Base-by-base conservation (phyloP, 306 rosid genomes). In the Vigna unguiculata region DNA sequence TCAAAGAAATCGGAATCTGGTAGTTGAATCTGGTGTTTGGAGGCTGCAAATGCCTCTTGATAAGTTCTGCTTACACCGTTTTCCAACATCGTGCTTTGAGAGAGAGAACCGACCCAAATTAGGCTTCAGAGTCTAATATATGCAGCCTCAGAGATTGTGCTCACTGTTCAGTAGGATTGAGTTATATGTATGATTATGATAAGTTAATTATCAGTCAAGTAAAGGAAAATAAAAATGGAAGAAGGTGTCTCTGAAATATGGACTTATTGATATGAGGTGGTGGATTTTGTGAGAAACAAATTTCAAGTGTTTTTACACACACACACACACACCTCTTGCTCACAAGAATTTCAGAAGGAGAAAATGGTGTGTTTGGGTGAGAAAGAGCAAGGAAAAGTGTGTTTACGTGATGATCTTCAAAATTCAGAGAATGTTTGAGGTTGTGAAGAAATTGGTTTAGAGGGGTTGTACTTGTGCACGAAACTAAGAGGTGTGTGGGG, bases 1-100 rank as follows among this genome's bases (percentile, higher is more conserved):
- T 82, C 86, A 17, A 52, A 81, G 7, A 36, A 36, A 41, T 74
- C 69, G 16, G 88, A 78, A 60, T 20, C 88, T 41, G 14, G 28
- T 10, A 36, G 79, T 3, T 6, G 71, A 51, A 3, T 11, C 30
- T 7, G 24, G 15, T 67, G 80, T 61, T 48, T 28, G 61, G 83
- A 61, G 45, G 81, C 54, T 19, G 81, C 79, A 74, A 85, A 78
- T 40, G 83, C 0, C 9, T 72, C 8, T 7, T 45, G 80, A 6
- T 45, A 5, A 14, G 21, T 71, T 1, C 25, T 66, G 64, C 41
- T 66, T 19, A 14, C 14, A 66, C 54, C 63, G 11, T 48, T 62
- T 55, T 73, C 77, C 5, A 51, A 36, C 88, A 78, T 85, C 63
- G 24, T 73, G 36, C 59, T 54, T 14, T 38, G 53, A 14, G 1